Conservation (phyloP, 2,329 filamentous ascomycete genomes). For the Triangularia setosa region DNA sequence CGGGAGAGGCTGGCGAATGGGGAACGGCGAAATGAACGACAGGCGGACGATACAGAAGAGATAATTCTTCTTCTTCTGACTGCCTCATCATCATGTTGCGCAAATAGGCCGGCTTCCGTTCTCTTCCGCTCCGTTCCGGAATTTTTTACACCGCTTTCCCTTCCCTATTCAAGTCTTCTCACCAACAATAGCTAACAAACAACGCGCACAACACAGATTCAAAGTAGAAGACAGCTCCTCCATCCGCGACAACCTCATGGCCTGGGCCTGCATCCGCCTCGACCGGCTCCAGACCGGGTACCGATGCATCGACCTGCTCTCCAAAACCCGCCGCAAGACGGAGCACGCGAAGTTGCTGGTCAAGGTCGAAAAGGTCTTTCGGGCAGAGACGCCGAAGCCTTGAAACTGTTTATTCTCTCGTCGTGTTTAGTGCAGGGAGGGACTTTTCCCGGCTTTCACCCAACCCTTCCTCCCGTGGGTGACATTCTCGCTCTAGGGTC, state of each 20-base stretch:
- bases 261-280: conserved; percentile 58
- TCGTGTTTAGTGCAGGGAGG: no score
- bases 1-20: neutral
- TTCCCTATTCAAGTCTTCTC: neutral
- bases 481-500: no score
- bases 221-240: conserved; percentile 48
- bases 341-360: conserved; percentile 47
- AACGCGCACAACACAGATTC: conserved; percentile 38
- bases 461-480: no score
- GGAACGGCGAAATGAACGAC: neutral
- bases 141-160: neutral
- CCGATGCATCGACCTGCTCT: conserved; percentile 49
- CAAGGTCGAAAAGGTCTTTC: conserved; percentile 46
- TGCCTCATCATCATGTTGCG: neutral
- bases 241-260: conserved; percentile 40
- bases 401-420: no score
- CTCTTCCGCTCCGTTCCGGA: neutral
- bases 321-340: conserved; percentile 41
- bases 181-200: neutral
- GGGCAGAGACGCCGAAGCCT: conserved; percentile 3
- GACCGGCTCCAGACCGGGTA: conserved; percentile 54
- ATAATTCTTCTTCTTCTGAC: neutral
- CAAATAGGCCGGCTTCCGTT: no score
- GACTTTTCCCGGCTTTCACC: no score
- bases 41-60: neutral